These are phyloP conservation scores for Geosmithia putterillii DNA, from an alignment of 2,329 filamentous ascomycete genomes.

Conservation along the genomic window DNA sequence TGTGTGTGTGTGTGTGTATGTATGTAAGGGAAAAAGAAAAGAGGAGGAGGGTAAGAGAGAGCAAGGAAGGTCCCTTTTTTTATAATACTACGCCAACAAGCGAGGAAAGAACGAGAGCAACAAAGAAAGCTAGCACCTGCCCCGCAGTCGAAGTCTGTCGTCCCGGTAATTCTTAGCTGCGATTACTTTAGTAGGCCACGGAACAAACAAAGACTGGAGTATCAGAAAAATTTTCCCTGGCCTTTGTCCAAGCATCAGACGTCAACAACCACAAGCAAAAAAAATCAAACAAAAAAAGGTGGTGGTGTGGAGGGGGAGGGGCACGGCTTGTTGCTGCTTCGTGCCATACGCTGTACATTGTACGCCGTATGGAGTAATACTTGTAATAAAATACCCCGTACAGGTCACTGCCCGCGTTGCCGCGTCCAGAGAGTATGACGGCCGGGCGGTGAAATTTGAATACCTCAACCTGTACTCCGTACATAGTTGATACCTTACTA, in stretches of 20 bases:
- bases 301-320: background rate
- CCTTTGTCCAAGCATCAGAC: no score
- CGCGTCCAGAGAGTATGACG: no score
- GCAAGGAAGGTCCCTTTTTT: background rate
- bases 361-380: no score
- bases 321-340: no score
- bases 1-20: background rate
- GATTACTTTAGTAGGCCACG: background rate
- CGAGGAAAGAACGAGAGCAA: background rate
- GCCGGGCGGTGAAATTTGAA: no score
- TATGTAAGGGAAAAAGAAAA: background rate
- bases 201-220: background rate
- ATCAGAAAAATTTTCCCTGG: background rate
- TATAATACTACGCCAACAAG: background rate
- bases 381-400: no score
- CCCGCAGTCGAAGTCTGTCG: background rate
- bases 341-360: no score
- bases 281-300: background rate
- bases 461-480: no score
- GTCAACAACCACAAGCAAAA: background rate
- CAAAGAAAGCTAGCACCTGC: background rate
- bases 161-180: background rate
- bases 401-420: no score
- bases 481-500: no score
- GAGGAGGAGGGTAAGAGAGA: background rate